Evolutionary conservation across 2,329 filamentous ascomycete genomes (phyloP), one percentile per base, ranked within the genome.

Genomic region (Trichoderma atroviride): DNA sequence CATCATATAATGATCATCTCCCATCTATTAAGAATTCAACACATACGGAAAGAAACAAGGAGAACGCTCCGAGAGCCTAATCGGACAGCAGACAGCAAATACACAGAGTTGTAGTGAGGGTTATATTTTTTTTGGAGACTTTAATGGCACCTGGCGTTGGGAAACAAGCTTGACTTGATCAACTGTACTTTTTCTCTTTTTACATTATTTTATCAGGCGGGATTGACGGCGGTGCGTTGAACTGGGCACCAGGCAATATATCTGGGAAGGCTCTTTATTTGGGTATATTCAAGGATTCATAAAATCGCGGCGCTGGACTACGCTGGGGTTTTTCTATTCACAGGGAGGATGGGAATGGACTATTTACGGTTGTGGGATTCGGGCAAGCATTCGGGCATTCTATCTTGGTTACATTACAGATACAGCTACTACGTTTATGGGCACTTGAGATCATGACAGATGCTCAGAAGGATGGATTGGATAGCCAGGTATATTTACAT

Each of bases 281-380:
- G 43, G 47, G 47, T 50, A 10, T 22, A 5, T 27, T n/a, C n/a
- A 6, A 43, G 40, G 40, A 35, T 37, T 56, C n/a, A 47, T 50
- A 66, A 37, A 47, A n/a, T 58, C 63, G 63, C 53, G 29, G 53
- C 40, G 63, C 53, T 66, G 63, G 63, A 56, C 0, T 22, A 50
- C 53, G 52, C 63, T 27, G 29, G 31, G 16, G 2, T 14, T 50
- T 29, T 43, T 59, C 3, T 40, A 53, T 24, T 13, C 19, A 9
- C 27, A 27, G 7, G 9, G 4, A 16, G 50, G 4, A 27, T 27
- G 27, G 62, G 27, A 7, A 5, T 4, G 19, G 24, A 24, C 16
- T 19, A 57, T 24, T 33, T 29, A 56, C 27, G 33, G 52, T 11
- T 56, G 40, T 47, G 62, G 29, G 24, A 43, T 40, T 47, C 35